phyloP scores from a whole-genome alignment of 768 basidiomycete species.

The Calocybe indica region DNA sequence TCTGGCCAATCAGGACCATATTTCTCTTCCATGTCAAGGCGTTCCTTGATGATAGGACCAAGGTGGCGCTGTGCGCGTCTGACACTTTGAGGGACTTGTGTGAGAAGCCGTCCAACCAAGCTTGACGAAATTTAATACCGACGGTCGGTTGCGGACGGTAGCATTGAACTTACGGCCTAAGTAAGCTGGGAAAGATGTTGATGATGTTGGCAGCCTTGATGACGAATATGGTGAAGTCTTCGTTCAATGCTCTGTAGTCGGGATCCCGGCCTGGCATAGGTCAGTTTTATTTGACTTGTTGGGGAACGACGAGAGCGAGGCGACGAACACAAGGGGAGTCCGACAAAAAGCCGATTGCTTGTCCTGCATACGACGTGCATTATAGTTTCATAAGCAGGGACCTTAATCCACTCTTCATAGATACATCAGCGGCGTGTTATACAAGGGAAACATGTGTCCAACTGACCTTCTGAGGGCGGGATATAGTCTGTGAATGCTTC shows the following conservation, averaged over 20 bases:
- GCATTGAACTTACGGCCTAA: constrained; percentile 34
- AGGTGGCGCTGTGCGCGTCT: constrained; percentile 19
- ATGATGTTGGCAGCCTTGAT: constrained; percentile 24
- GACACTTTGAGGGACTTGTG: constrained; percentile 14
- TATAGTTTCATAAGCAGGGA: constrained; percentile 19
- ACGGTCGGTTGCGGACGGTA: background rate
- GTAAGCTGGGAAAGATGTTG: constrained; percentile 29
- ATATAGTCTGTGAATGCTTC: constrained; percentile 34
- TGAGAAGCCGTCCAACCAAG: constrained; percentile 17
- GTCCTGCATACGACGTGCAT: constrained; percentile 29
- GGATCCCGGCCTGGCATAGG: constrained; percentile 32
- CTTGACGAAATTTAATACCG: constrained; percentile 4
- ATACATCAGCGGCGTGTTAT: background rate
- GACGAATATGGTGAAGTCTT: constrained; percentile 30
- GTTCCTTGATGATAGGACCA: constrained; percentile 23
- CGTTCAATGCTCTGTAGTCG: constrained; percentile 31
- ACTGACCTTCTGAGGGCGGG: constrained; percentile 21
- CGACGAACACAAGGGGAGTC: constrained; percentile 35
- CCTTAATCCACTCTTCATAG: constrained; percentile 29
- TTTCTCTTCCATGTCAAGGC: constrained; percentile 20
- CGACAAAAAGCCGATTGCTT: constrained; percentile 39
- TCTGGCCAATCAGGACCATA: constrained; percentile 29
- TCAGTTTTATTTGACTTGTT: background rate
- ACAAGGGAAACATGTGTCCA: background rate
- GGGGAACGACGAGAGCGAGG: background rate